Evolutionary conservation across 805 yeast genomes (phyloP), one percentile per base, ranked within the genome.

Genomic region (Kazachstania viticola): DNA sequence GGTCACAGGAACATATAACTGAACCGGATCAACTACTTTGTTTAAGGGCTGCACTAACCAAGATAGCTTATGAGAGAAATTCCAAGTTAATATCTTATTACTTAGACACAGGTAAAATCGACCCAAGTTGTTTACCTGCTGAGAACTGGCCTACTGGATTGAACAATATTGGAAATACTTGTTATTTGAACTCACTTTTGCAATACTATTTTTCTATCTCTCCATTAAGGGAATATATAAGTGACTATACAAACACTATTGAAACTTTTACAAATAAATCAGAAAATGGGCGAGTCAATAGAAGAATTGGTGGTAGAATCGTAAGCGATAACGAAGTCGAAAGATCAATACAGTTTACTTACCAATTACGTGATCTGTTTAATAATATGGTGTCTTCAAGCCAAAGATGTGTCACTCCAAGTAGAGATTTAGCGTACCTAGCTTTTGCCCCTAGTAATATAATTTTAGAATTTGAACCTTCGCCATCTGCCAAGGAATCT

Each of bases 141-240:
- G 75, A 70, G 12, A 68, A 71, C 30, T 76, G 88, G 72, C 98
- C 98, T 0, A 82, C 84, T 3, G 98, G 98, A 0, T 65, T 91
- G 48, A 82, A 79, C 55, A 91, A 91, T 51, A 87, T 85, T 39
- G 98, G 98, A 16, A 91, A 91, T 51, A 88, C 98, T 0, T 91
- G 98, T 56, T 87, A 87, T 45, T 63, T 91, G 54, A 88, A 91
- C 52, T 88, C 97, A 0, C 62, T 91, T 30, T 60, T 88, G 26
- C 98, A 88, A 51, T 88, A 79, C 48, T 88, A 84, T 54, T 91
- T 85, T 60, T 79, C 84, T 5, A 72, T 91, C 28, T 71, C 73
- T 34, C 96, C 95, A 0, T 61, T 91, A 25, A 66, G 96, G 36
- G 71, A 78, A 3, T 66, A 69, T 37, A 67, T 84, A 14, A 44